phyloP scores from a whole-genome alignment of 2,329 filamentous ascomycete genomes.

The Hymenoscyphus scutula region DNA sequence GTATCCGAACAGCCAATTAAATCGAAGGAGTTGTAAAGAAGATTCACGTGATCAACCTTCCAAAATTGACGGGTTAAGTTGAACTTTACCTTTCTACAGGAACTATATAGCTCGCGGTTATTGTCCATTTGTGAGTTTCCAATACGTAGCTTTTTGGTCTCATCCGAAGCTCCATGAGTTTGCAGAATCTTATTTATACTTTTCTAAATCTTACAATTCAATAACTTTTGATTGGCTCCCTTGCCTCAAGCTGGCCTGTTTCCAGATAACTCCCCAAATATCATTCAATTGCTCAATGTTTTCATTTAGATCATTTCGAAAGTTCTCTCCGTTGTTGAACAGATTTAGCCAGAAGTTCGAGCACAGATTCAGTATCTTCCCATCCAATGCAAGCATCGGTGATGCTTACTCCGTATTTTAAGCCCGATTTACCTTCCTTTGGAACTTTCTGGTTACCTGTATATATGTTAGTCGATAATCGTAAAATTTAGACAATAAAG shows the following conservation, averaged over 20 bases:
- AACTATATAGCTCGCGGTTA: too few relatives aligned
- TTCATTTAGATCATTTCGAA: constrained; percentile 22
- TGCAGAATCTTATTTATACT: constrained; percentile 1
- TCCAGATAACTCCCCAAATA: not conserved
- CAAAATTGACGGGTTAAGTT: too few relatives aligned
- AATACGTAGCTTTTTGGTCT: not conserved
- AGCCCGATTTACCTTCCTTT: constrained; percentile 74
- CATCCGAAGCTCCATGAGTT: not conserved
- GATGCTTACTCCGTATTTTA: constrained; percentile 94
- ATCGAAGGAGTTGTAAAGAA: too few relatives aligned
- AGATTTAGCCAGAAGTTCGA: constrained; percentile 75
- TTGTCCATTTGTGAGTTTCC: too few relatives aligned
- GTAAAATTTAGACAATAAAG: not conserved
- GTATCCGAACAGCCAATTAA: not conserved
- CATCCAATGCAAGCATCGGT: constrained; percentile 96
- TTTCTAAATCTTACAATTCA: constrained; percentile 8
- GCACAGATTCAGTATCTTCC: constrained; percentile 80
- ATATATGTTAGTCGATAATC: constrained; percentile 12
- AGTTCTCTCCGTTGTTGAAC: constrained; percentile 69
- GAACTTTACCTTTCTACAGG: not conserved
- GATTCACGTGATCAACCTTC: not conserved
- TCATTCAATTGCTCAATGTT: constrained; percentile 17
- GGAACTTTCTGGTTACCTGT: constrained; percentile 86
- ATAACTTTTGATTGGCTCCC: constrained; percentile 7
- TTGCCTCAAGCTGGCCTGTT: not conserved